Conservation (phyloP, 2,329 filamentous ascomycete genomes). For the Diaporthe sp. region DNA sequence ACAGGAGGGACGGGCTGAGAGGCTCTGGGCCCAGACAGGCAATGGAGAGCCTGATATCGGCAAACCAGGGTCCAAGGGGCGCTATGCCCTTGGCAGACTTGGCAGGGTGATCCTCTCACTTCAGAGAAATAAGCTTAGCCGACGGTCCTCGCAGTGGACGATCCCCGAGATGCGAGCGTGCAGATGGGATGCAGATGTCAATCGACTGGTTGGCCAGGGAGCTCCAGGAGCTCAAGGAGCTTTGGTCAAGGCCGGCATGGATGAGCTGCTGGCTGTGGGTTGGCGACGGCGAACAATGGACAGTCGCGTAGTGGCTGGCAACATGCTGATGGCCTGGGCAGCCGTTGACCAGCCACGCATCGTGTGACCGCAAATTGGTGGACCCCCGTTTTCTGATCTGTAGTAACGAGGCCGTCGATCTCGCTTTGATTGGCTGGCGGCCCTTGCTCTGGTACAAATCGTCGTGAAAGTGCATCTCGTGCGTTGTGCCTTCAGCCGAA, state of each 20-base stretch:
- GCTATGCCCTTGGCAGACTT: conserved; percentile 34
- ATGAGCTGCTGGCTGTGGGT: conserved; percentile 3
- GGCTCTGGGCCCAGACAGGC: conserved; percentile 11
- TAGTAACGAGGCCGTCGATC: conserved; percentile 4
- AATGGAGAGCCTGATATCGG: conserved; percentile 11
- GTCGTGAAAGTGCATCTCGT: neutral
- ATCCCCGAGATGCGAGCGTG: conserved; percentile 23
- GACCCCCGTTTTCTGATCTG: neutral
- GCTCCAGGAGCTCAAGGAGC: neutral
- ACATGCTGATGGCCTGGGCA: neutral
- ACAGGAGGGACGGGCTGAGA: neutral
- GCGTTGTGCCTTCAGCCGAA: conserved; percentile 13
- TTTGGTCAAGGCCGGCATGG: neutral
- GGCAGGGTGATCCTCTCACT: conserved; percentile 32
- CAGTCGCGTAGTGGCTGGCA: neutral
- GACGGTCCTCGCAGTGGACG: neutral
- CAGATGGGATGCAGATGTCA: conserved; percentile 17
- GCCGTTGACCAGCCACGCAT: conserved; percentile 27
- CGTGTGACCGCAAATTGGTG: conserved; percentile 1
- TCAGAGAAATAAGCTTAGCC: conserved; percentile 36
- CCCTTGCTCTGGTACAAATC: neutral
- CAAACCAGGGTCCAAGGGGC: conserved; percentile 4
- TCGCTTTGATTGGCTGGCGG: conserved; percentile 2
- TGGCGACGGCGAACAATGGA: neutral
- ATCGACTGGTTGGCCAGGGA: neutral